A percentile compares a stretch with the other conserved stretches of the same genome.
Conservation (phyloP, 2,329 filamentous ascomycete species). For the Neurospora sp. region DNA sequence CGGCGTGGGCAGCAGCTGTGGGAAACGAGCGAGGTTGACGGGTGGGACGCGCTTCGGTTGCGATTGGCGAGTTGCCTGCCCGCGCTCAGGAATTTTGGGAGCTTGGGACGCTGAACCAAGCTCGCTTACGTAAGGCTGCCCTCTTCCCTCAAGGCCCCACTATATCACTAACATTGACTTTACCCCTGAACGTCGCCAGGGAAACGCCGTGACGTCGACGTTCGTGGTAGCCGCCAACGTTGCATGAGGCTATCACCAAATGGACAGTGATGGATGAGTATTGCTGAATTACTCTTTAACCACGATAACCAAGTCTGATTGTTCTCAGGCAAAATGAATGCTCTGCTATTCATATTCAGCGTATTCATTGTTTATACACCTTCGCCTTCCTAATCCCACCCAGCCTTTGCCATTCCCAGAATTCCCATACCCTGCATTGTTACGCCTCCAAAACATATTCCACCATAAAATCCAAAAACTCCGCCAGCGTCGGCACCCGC, state of each 20-base stretch:
- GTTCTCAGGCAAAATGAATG: not conserved
- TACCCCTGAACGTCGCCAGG: not conserved
- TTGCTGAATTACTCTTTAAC: not conserved
- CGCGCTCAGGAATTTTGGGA: not conserved
- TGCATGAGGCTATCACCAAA: not conserved
- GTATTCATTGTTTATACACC: not conserved
- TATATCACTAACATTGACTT: not conserved
- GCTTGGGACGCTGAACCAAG: not conserved
- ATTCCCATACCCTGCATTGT: not conserved
- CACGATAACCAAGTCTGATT: not conserved
- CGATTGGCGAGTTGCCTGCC: not conserved
- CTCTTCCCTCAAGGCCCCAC: not conserved
- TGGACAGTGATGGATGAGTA: not conserved
- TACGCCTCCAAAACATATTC: slow-evolving; percentile 29
- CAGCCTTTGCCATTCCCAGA: slow-evolving; percentile 3
- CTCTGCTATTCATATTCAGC: not conserved
- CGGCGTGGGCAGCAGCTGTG: not conserved
- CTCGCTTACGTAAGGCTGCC: not conserved
- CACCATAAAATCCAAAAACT: slow-evolving; percentile 32
- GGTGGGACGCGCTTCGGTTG: not conserved
- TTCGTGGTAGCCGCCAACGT: not conserved
- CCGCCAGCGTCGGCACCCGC: slow-evolving; percentile 3
- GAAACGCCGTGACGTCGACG: not conserved
- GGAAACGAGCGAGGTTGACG: not conserved
- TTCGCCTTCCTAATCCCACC: not conserved